Evolutionary conservation across 805 yeast genomes (phyloP), one percentile per base, ranked within the genome.

Genomic region (Babjeviella inositovora): DNA sequence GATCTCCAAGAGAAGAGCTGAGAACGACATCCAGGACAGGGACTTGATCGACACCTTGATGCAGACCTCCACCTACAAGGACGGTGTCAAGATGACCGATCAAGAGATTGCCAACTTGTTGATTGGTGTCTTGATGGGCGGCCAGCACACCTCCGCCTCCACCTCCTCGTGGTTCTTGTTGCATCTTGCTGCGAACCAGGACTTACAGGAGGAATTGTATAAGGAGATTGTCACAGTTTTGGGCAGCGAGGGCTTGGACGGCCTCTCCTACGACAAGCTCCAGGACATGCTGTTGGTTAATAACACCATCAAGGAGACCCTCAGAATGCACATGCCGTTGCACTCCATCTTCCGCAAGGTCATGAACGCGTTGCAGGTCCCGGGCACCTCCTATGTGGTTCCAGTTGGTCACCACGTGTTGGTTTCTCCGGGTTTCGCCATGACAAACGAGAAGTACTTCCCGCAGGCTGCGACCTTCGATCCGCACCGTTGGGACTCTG

Each of bases 81-180:
- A 90, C 45, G 98, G 98, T 38, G 71, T 73, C 23, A 62, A 64
- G 41, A 85, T 90, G 96, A 75, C 94, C 14, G 98, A 90, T 48
- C 73, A 74, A 47, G 93, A 90, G 54, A 82, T 90, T 42, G 90
- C 97, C 23, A 79, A 85, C 51, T 60, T 90, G 48, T 58, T 84
- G 47, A 87, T 90, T 50, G 98, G 97, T 49, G 76, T 90, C 26
- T 62, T 90, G 31, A 90, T 90, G 98, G 98, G 98, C 40, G 98
- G 98, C 32, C 98, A 90, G 58, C 98, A 90, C 50, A 90, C 98
- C 14, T 77, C 93, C 32, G 90, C 97, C 20, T 67, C 97, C 13
- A 90, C 98, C 12, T 79, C 93, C 19, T 77, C 96, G 10, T 90
- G 98, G 98, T 71, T 72, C 41, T 57, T 90, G 43, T 62, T 90